Base-by-base conservation (phyloP, 2,329 filamentous ascomycete species). In the Fusarium gaditjirri region DNA sequence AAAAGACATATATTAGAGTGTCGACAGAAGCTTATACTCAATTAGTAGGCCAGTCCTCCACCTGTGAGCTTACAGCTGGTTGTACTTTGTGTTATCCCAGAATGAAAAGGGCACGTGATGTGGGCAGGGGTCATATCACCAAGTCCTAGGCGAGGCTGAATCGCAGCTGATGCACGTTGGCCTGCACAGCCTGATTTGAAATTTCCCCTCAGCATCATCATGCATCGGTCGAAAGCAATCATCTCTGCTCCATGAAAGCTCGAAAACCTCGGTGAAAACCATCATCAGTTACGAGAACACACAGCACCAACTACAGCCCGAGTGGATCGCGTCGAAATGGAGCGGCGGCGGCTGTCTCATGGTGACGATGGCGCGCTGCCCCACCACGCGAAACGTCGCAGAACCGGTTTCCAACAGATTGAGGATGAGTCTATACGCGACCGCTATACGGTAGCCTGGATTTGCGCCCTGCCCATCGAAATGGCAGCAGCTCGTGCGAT, bases 371-470 rank as follows among this genome's bases (percentile, higher is more conserved):
- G 1, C 2, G 6, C 6, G 10, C 12, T 11, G 33, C 6, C 36
- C 14, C 17, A 36, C 1, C 47, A 39, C 3, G 31, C 25, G n/a
- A 62, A 64, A 4, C 19, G 61, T 1, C 57, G 35, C 2, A 62
- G 8, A 35, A 17, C 21, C 0, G 36, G 5, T 0, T 2, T 19
- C 6, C 23, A 25, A 0, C 5, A 4, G 1, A 7, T 3, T 0
- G 23, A n/a, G 0, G 3, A 49, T 11, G 61, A 12, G 1, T 2
- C 1, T 0, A 11, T 3, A 0, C n/a, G 5, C 10, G 31, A n/a
- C 0, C 13, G 21, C 1, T 68, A 68, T 35, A 79, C 77, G 1
- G 63, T 82, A 6, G 80, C 78, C 0, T 82, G 80, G 80, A 74
- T 81, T 0, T 81, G 76, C 46, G 78, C 80, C 0, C 35, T 81